Evolutionary conservation across 2,329 filamentous ascomycete species (phyloP), one percentile per base, ranked within the genome.

Genomic region (Laburnicola sp.): DNA sequence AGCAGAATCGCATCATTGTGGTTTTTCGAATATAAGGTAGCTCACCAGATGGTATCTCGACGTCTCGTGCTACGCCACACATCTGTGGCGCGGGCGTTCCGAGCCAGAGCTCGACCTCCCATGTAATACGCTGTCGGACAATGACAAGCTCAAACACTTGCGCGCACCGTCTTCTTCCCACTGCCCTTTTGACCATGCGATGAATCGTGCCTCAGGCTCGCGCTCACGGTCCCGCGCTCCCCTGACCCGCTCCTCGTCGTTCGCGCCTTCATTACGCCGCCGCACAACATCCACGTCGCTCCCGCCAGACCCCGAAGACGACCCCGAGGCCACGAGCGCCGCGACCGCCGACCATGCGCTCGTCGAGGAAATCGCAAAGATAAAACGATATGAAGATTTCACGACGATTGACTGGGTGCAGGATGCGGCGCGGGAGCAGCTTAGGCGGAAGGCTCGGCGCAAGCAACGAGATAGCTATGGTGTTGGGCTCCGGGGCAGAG

Each of bases 401-500:
- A 96, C 92, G 4, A 99, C 94, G 0, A 94, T 94, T 82, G 94
- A 99, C 75, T 99, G 94, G 94, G 93, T 99, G 0, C 93, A 99
- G 73, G 94, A 99, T 82, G 92, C 93, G 8, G 88, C 91, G 30
- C 87, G 92, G 58, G 94, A 97, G 72, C 90, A 96, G 70, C 79
- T 89, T 40, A 85, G 92, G 48, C 85, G 93, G 55, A 89, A 89
- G 64, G 82, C 88, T 41, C 82, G 88, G 61, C 83, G 89, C 65
- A 86, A 85, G 71, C 85, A 87, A 64, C 85, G 86, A 5, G 85
- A 83, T 2, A 86, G 87, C 35, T 85, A 89, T 54, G 88, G 89
- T 73, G 86, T 90, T 56, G 80, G 84, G 27, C 21, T 38, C 25
- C 82, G 83, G 30, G 84, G 86, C 28, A 46, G 52, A 4, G 62